Evolutionary conservation across 768 basidiomycete genomes (phyloP).

Genomic region (Suillus sp.): DNA sequence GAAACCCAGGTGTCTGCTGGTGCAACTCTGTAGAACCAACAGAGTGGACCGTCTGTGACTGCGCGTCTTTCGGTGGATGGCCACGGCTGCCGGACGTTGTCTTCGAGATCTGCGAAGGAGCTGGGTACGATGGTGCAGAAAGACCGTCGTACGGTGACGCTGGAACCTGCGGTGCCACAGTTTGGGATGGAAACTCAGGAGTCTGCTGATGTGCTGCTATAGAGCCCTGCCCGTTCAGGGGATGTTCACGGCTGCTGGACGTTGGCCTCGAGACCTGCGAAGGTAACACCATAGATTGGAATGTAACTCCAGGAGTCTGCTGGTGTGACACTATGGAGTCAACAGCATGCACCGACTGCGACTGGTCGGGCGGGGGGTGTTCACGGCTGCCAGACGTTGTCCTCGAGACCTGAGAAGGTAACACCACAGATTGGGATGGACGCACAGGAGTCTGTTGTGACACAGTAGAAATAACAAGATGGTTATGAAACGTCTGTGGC

Average conservation of each 20-base stretch:
- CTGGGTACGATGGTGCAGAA: constrained; percentile 29
- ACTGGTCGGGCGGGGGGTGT: constrained; percentile 22
- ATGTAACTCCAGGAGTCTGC: background rate
- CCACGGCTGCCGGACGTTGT: constrained; percentile 26
- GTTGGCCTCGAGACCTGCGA: constrained; percentile 23
- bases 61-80: constrained; percentile 22
- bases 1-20: constrained; percentile 13
- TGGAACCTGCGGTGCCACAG: background rate
- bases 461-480: constrained; percentile 13
- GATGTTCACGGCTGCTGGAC: constrained; percentile 27
- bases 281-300: background rate
- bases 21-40: constrained; percentile 16
- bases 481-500: constrained; percentile 4
- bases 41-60: constrained; percentile 15
- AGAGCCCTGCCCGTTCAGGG: constrained; percentile 7
- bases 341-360: constrained; percentile 6
- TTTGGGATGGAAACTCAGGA: background rate
- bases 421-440: background rate
- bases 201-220: constrained; percentile 21
- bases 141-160: constrained; percentile 5
- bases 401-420: constrained; percentile 24
- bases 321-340: constrained; percentile 20
- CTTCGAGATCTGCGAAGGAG: constrained; percentile 26
- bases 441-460: constrained; percentile 18
- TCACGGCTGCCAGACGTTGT: constrained; percentile 26